Evolutionary conservation across 163 green algal genomes (phyloP), one percentile per base, ranked within the genome.

Genomic region (Chlamydomonas reinhardtii): DNA sequence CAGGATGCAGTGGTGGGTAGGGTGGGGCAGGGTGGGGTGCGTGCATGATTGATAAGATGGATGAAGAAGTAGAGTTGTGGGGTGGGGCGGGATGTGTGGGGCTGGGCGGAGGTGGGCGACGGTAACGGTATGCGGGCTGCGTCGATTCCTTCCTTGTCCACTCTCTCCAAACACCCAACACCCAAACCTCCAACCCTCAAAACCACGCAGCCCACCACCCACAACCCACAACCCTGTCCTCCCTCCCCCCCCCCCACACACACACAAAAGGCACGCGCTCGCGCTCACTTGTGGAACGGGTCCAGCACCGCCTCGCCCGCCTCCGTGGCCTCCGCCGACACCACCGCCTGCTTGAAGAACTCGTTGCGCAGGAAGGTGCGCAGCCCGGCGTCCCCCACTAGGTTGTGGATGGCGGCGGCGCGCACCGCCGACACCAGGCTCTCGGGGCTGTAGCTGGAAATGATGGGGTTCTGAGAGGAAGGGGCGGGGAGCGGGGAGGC

Each of bases 201-300:
- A n/a, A n/a, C n/a, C n/a, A n/a, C n/a, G n/a, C n/a, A n/a, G n/a
- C n/a, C n/a, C n/a, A 32, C 32, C 68, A 3, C 3, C 11, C 17
- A 32, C 68, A 32, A 32, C 32, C 43, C 32, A 1, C 31, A 34
- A 5, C 2, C 6, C 65, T 24, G 8, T 6, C 59, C 22, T 11
- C 35, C 35, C 39, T 8, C 39, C 39, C 8, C 39, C 39, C 39
- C 39, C 11, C 34, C 17, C 62, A 32, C 61, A 5, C 61, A 27
- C 61, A 32, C 61, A 68, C 25, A 8, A 15, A 6, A 54, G 8
- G 43, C 43, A 6, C 43, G 43, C 43, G 43, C 43, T 16, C 27
- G 20, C 14, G 0, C 70, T 54, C 75, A 88, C 82, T 78, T 92
- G 86, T 98, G 96, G 86, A 96, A 97, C 11, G 93, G 82, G 74